Base-by-base conservation (phyloP, 768 basidiomycete genomes). In the Amanita inopinata region DNA sequence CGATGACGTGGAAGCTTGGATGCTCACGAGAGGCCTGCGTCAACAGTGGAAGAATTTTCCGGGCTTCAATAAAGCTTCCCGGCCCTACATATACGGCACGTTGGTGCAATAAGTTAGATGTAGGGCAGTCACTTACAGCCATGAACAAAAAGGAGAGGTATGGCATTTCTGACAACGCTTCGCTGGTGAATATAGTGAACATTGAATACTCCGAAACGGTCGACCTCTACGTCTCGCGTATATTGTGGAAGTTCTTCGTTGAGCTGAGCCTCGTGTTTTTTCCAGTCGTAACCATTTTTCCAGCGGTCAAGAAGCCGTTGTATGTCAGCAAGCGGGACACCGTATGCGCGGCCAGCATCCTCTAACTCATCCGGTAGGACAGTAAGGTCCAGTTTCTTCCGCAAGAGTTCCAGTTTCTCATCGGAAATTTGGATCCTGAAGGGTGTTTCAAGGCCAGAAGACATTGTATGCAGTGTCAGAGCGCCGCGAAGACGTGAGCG, bases 1-100 rank as follows among this genome's bases (percentile, higher is more conserved):
- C 74, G 1, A 83, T 76, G 15, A 82, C 76, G 45, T 82, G 80
- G 51, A 80, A 80, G 22, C 65, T 68, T 1, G 76, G 76, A 28
- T 70, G 61, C 0, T 68, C 64, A 1, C 60, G 42, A 3, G 69
- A 64, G 0, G 59, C 60, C 11, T 63, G 51, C 0, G 67, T 62
- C 41, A 83, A 60, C 12, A 79, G 51, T 0, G 79, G 73, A 0
- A 82, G 59, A 3, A 82, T 56, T 58, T 80, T 81, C 40, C 61
- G 56, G 6, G 70, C 71, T 59, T 83, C 80, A 4, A 70, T 47
- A 51, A 79, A 74, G 49, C 67, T 62, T 20, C 78, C 78, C 0
- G 77, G 78, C 77, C 76, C 78, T 78, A 37, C n/a, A 45, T n/a
- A 40, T 12, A 20, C 17, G 12, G 17, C 14, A 19, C 11, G 36